Evolutionary conservation across 169 alveolate genomes (phyloP), one percentile per base, ranked within the genome.

Genomic region (Blepharisma undulans): DNA sequence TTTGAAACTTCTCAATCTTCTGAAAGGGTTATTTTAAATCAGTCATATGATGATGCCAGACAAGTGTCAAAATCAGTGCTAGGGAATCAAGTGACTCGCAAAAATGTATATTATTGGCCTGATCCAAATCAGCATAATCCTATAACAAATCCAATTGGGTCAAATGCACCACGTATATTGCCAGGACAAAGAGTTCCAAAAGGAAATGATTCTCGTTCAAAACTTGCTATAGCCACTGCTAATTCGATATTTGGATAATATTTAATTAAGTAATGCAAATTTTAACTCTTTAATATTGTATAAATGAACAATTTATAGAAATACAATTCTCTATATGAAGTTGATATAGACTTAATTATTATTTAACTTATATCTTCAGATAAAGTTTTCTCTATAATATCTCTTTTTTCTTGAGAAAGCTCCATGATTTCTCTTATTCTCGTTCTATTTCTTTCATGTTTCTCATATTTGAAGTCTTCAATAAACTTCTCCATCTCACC

Each of bases 401-500:
- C 18, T 66, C 91, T 19, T 21, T 72, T 87, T 27, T 66, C 60
- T 16, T 12, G 18, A 7, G 30, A 16, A 87, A 87, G 84, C 29
- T 72, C 86, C 60, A 93, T 92, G 30, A 94, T 92, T 76, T 94
- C 97, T 77, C 74, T 76, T 19, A 94, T 91, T 59, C 91, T 87
- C 84, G 86, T 88, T 85, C 97, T 92, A 86, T 94, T 93, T 78
- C 97, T 82, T 3, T 84, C 72, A 82, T 90, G 94, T 76, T 94
- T 92, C 76, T 84, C 88, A 16, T 94, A 90, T 72, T 78, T 25
- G 61, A 94, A 79, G 25, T 90, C 77, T 10, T 34, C 84, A 22
- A 76, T 76, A 1, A 90, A 84, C 12, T 78, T 59, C 29, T 76
- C 80, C 95, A 93, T 87, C 77, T 93, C 96, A 1, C 81, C 89